Percentiles rank a stretch among this genome's conserved stretches.
These are phyloP conservation scores for Penicillium janthinellum DNA, from an alignment of 2,329 filamentous ascomycete genomes.

Conservation along the genomic window DNA sequence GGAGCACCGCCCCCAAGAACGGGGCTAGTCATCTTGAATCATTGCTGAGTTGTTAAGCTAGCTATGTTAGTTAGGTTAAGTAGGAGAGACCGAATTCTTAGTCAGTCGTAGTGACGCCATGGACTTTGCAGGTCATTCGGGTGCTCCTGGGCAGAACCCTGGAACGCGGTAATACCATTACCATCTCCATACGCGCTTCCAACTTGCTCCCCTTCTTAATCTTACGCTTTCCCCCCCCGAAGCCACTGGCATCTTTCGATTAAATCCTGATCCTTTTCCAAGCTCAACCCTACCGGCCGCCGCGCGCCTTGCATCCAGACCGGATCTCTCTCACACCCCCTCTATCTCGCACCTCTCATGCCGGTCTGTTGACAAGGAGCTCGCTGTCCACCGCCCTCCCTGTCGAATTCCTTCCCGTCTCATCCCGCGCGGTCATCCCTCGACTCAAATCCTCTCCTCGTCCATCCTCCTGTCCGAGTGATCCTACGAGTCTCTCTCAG, in stretches of 20 bases:
- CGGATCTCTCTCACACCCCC: conserved; percentile 11
- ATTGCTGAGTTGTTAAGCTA: not conserved
- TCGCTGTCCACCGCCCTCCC: conserved; percentile 7
- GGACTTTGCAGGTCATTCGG: conserved; percentile 16
- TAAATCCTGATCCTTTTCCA: conserved; percentile 10
- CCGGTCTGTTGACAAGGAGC: conserved; percentile 16
- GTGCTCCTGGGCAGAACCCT: not conserved
- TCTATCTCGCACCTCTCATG: conserved; percentile 11
- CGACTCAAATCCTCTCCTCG: conserved; percentile 7
- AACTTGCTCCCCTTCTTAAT: conserved; percentile 17
- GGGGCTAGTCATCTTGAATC: not conserved
- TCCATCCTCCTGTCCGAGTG: conserved; percentile 11
- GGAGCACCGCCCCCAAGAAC: not conserved
- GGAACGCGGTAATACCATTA: conserved; percentile 32
- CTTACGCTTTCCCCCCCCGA: conserved; percentile 14
- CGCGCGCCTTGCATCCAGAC: conserved; percentile 13
- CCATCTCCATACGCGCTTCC: conserved; percentile 12
- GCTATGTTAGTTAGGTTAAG: too few relatives aligned
- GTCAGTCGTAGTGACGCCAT: conserved; percentile 30
- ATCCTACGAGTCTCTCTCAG: conserved; percentile 20
- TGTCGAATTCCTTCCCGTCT: conserved; percentile 24
- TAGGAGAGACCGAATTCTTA: not conserved
- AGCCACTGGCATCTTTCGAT: not conserved
- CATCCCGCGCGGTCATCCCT: conserved; percentile 22
- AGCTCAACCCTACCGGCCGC: too few relatives aligned